Base-by-base conservation (phyloP, 2,329 filamentous ascomycete genomes). In the Talaromyces sp. region DNA sequence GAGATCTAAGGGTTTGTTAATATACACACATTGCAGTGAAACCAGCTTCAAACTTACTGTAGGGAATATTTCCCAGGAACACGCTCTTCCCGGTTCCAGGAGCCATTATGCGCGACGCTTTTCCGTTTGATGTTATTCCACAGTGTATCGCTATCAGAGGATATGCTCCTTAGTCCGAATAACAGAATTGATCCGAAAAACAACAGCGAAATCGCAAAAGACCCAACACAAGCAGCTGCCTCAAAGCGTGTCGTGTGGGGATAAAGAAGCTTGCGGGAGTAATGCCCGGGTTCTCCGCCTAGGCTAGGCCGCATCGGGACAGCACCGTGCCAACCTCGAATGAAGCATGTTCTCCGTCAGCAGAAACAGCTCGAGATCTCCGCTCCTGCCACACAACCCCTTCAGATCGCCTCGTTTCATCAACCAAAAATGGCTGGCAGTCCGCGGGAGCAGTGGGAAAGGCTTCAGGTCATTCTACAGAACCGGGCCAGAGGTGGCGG, bases 31-130 rank as follows among this genome's bases (percentile, higher is more conserved):
- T 33, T 49, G 27, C 47, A 27, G 77, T 66, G 77, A 88, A 88
- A 90, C 77, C 92, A 93, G n/a, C 88, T 88, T 67, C 92, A 13
- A 86, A 88, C 72, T 88, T 88, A 77, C 91, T 69, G 84, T 85
- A 74, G 82, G 91, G 89, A 85, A 92, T 74, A 69, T 83, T 80
- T 62, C 79, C 78, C 63, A 80, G 67, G 62, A 80, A 81, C 32
- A 81, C 77, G 62, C 76, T 79, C 69, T 79, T 78, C 62, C 77
- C 76, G 60, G 70, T 70, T 64, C 76, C 77, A 60, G 78, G 75
- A 62, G 77, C 75, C 78, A 80, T 80, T 49, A 59, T 71, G 68
- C 62, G 28, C 54, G 63, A 63, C 42, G 19, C 4, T 22, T 59
- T 13, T 53, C 25, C 3, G 15, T 5, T n/a, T 53, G 7, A 9